Conservation (phyloP, 345 rosid species). For the Theobroma cacao region DNA sequence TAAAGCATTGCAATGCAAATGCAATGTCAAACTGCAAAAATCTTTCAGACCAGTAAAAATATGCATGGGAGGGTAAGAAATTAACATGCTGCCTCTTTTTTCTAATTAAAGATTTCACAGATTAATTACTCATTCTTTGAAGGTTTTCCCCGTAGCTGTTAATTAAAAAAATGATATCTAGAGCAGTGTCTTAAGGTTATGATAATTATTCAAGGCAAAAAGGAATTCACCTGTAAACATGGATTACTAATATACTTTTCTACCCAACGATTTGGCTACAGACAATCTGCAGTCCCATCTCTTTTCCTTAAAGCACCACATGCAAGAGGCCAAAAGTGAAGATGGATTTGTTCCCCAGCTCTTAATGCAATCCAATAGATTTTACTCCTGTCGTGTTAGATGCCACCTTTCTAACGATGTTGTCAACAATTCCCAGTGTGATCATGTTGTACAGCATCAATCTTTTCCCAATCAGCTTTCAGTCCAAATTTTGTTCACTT, state of each 20-base stretch:
- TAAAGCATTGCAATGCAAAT: too few species aligned
- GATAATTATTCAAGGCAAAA: background rate
- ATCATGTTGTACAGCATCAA: too few species aligned
- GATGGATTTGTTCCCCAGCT: background rate
- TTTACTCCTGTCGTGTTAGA: background rate
- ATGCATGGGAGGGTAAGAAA: background rate
- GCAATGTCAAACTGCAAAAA: background rate
- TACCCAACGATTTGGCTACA: background rate
- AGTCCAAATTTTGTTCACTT: background rate
- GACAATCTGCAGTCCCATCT: slow-evolving; percentile 6
- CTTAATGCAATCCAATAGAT: background rate
- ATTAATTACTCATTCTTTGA: background rate
- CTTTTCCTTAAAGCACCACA: background rate
- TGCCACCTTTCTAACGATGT: background rate
- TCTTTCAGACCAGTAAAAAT: background rate
- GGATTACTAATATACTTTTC: background rate
- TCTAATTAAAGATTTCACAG: background rate
- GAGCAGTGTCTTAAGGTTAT: background rate
- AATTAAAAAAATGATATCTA: background rate
- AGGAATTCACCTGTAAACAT: background rate
- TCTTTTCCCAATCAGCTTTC: too few species aligned
- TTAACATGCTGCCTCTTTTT: background rate
- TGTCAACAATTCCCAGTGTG: background rate
- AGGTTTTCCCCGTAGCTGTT: background rate
- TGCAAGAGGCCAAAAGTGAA: background rate